These are phyloP conservation scores for Zelonia costaricensis DNA, from an alignment of 208 protist species.

Conservation along the genomic window DNA sequence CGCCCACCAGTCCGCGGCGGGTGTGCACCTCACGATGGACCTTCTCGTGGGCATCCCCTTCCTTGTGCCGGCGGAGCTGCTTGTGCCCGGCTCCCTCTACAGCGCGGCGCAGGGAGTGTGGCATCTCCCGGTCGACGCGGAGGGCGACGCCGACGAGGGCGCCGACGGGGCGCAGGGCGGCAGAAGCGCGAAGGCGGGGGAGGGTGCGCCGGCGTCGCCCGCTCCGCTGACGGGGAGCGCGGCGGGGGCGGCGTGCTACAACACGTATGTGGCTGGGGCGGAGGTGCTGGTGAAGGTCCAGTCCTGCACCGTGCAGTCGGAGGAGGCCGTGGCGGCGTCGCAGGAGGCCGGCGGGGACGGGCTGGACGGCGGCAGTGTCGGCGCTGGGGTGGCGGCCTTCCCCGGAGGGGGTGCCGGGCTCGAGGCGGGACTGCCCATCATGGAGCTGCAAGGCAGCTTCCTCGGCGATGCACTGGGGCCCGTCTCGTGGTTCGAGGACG, in stretches of 20 bases:
- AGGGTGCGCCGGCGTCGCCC: not conserved
- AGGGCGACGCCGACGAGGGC: constrained; percentile 13
- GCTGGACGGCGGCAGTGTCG: not conserved
- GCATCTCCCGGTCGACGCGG: constrained; percentile 82
- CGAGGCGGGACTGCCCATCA: too few relatives aligned
- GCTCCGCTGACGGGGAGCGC: constrained; percentile 57
- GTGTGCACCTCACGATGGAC: constrained; percentile 59
- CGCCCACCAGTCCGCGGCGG: constrained; percentile 34
- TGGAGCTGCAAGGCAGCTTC: constrained; percentile 76
- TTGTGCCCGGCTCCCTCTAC: constrained; percentile 62
- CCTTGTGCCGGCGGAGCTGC: constrained; percentile 49
- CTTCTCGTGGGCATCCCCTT: constrained; percentile 64
- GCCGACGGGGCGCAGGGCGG: constrained; percentile 5
- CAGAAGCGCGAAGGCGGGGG: not conserved
- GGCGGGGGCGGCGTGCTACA: constrained; percentile 25
- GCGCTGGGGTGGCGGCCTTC: too few relatives aligned
- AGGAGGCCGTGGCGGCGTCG: constrained; percentile 8
- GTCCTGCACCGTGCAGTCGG: constrained; percentile 42
- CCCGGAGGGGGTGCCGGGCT: too few relatives aligned
- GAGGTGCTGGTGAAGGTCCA: constrained; percentile 71
- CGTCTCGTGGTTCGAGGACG: constrained; percentile 65
- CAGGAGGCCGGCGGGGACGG: not conserved
- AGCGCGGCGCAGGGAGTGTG: constrained; percentile 39
- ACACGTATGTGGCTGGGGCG: constrained; percentile 66
- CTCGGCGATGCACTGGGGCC: constrained; percentile 73